Conservation (phyloP, 2,329 filamentous ascomycete species). For the Fusarium nodosum region DNA sequence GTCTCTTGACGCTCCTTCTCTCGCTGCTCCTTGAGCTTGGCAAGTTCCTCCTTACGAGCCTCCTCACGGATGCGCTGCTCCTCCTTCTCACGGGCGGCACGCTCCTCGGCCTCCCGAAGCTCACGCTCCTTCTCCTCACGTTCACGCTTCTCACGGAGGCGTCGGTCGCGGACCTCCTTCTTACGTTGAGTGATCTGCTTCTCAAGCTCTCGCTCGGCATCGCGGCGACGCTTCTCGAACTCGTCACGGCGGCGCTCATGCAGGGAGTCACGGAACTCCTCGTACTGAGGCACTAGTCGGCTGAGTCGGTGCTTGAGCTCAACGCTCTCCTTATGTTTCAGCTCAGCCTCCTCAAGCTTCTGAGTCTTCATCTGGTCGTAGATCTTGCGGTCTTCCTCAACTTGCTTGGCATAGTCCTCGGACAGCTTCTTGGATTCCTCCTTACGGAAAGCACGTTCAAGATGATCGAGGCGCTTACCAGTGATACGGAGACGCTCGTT, state of each 20-base stretch:
- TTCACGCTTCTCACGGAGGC: slow-evolving; percentile 85
- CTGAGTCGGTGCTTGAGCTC: slow-evolving; percentile 93
- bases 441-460: slow-evolving; percentile 96
- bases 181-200: slow-evolving; percentile 89
- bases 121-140: slow-evolving; percentile 85
- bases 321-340: slow-evolving; percentile 92
- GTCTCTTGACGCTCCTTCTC: slow-evolving; percentile 77
- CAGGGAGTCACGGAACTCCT: slow-evolving; percentile 83
- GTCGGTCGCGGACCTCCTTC: slow-evolving; percentile 88
- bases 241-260: slow-evolving; percentile 91
- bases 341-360: slow-evolving; percentile 82
- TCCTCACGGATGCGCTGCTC: slow-evolving; percentile 85
- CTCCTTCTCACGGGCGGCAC: slow-evolving; percentile 83
- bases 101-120: slow-evolving; percentile 87
- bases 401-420: slow-evolving; percentile 87
- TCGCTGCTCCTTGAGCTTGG: slow-evolving; percentile 74
- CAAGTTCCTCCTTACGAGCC: slow-evolving; percentile 79
- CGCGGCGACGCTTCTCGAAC: slow-evolving; percentile 93
- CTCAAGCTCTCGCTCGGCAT: slow-evolving; percentile 93
- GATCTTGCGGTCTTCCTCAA: slow-evolving; percentile 79
- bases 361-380: slow-evolving; percentile 85
- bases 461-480: slow-evolving; percentile 94
- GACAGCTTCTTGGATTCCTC: slow-evolving; percentile 94
- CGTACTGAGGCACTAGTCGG: slow-evolving; percentile 86
- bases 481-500: slow-evolving; percentile 91